Percentiles rank a stretch among this genome's conserved stretches.
Conservation (phyloP, 139 green algal species). For the Chlamydomonas sp. region DNA sequence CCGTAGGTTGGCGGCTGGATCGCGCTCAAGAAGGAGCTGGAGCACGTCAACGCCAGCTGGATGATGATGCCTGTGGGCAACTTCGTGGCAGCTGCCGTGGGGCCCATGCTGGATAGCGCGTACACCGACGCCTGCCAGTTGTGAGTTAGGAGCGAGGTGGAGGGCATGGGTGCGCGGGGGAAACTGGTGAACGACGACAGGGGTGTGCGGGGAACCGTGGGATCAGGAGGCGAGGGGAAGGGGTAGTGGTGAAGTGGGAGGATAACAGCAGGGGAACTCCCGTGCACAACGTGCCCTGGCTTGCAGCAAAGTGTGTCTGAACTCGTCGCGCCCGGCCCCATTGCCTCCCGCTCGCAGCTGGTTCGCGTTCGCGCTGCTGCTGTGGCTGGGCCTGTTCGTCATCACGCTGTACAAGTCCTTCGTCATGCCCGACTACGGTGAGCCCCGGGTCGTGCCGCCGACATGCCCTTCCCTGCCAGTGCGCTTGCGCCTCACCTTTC, state of each 20-base stretch:
- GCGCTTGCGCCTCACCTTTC: too few relatives aligned
- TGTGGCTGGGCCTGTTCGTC: slow-evolving; percentile 54
- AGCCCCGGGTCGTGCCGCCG: neutral
- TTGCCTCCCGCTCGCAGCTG: neutral
- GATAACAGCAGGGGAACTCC: neutral
- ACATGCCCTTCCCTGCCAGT: too few relatives aligned
- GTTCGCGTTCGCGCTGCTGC: slow-evolving; percentile 59
- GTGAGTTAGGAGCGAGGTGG: neutral
- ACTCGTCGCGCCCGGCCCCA: too few relatives aligned
- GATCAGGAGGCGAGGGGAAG: neutral
- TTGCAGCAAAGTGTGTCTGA: too few relatives aligned
- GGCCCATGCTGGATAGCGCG: slow-evolving; percentile 31
- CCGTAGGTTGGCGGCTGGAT: slow-evolving; percentile 53
- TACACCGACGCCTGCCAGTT: slow-evolving; percentile 44
- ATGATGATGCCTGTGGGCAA: slow-evolving; percentile 49
- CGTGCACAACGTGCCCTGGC: neutral
- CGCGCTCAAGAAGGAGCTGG: slow-evolving; percentile 40
- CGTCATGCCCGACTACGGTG: slow-evolving; percentile 42
- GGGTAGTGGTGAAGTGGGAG: neutral
- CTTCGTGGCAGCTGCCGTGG: slow-evolving; percentile 55
- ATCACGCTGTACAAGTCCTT: slow-evolving; percentile 46
- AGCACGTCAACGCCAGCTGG: slow-evolving; percentile 61
- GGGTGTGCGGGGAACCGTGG: too few relatives aligned
- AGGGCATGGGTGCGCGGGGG: too few relatives aligned
- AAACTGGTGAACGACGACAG: too few relatives aligned